These are phyloP conservation scores for Setaria viridis DNA, from an alignment of 202 grass and related monocot genomes.

Conservation along the genomic window DNA sequence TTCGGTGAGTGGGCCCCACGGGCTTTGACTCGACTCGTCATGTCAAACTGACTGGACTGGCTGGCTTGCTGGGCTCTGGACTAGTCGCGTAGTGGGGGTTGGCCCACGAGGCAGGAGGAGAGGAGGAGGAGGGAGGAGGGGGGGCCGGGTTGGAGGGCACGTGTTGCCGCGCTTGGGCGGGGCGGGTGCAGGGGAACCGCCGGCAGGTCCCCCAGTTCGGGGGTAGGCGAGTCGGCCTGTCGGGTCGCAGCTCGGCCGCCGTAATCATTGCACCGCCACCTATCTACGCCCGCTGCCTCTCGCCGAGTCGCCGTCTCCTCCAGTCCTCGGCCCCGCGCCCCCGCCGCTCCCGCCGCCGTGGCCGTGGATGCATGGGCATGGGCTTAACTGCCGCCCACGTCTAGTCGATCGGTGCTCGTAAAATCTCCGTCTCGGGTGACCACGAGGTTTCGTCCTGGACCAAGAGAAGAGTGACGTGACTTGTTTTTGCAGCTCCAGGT, in stretches of 20 bases:
- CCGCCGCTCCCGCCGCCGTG: neutral
- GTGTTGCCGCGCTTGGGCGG: constrained; percentile 52
- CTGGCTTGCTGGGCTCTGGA: neutral
- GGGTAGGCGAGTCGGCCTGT: constrained; percentile 64
- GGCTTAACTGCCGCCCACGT: constrained; percentile 22
- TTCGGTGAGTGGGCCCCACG: constrained; percentile 5
- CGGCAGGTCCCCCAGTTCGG: constrained; percentile 84
- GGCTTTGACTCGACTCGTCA: constrained; percentile 68
- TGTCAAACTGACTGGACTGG: constrained; percentile 45
- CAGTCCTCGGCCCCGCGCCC: neutral
- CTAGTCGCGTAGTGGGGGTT: neutral
- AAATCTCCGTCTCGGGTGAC: neutral
- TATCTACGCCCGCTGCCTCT: neutral
- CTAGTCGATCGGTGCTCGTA: neutral
- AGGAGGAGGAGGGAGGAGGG: neutral
- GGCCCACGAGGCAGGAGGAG: constrained; percentile 15
- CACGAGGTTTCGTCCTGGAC: neutral
- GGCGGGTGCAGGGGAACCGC: constrained; percentile 61
- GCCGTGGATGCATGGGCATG: neutral
- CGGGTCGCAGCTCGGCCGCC: constrained; percentile 49
- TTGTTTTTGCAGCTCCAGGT: neutral
- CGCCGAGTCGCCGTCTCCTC: neutral
- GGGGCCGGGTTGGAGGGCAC: constrained; percentile 43
- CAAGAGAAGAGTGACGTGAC: constrained; percentile 5
- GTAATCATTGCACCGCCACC: constrained; percentile 63